Base-by-base conservation (phyloP, 2,329 filamentous ascomycete genomes). In the Fusarium sp. region DNA sequence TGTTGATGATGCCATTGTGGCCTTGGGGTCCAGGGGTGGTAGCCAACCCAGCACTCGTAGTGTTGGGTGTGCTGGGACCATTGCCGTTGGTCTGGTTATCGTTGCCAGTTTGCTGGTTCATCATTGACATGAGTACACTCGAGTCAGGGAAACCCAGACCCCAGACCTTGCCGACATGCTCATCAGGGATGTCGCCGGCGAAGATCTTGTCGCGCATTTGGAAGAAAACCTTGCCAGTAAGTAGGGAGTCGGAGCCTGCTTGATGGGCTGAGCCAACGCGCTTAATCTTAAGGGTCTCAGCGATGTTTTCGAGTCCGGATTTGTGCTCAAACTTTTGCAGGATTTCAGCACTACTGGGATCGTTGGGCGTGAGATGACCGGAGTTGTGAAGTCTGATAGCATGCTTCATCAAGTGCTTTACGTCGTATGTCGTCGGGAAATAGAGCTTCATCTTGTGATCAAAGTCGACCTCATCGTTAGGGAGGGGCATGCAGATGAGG, bases 391-490 rank as follows among this genome's bases (percentile, higher is more conserved):
- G 87, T 72, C 88, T 88, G 69, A 92, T 91, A 28, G 94, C 94
- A 75, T 94, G 90, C 78, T 97, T 97, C 88, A 98, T 95, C 40
- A 99, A 88, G 79, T 96, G 97, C 82, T 99, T 99, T 72, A 99
- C 96, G 78, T 99, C 96, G 79, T 96, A 97, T 0, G 97, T 89
- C 18, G 91, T 91, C 0, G 96, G 96, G 79, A 99, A 99, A 85
- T 95, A 98, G 46, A 93, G 91, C 77, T 93, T 93, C 81, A 98
- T 93, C 48, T 95, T 88, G 75, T 91, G 88, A 77, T 97, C 92
- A 79, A 98, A 99, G 68, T 96, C 91, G 50, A 91, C 87, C 78
- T 98, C 96, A 72, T 97, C 94, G 72, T 94, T 92, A 1, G 96
- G 96, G 9, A 99, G 85, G 44, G 91, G 89, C 71, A 90, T 88